Conservation (phyloP, 2,329 filamentous ascomycete species). For the Ceratocystis variospora region DNA sequence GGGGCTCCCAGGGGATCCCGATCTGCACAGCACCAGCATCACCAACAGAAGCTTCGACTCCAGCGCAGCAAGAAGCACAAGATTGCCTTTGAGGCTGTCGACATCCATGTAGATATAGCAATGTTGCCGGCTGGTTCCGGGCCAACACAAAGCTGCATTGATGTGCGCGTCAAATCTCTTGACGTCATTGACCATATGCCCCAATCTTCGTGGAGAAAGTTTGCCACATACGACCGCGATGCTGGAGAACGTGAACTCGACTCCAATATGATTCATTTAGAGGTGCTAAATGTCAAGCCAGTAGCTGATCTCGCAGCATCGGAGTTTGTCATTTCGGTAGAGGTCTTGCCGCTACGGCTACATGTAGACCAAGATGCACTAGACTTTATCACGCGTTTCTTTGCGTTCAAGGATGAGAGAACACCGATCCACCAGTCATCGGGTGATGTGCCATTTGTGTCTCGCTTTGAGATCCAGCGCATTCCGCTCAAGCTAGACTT, state of each 20-base stretch:
- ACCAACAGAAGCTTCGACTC: slow-evolving; percentile 53
- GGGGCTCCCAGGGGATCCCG: slow-evolving; percentile 41
- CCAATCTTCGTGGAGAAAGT: slow-evolving; percentile 96
- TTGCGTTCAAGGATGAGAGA: slow-evolving; percentile 83
- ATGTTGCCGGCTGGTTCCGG: slow-evolving; percentile 61
- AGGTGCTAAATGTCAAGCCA: slow-evolving; percentile 77
- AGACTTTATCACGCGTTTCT: slow-evolving; percentile 94
- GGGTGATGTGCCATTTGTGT: slow-evolving; percentile 71
- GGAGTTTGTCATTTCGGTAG: slow-evolving; percentile 71
- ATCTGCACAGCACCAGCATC: slow-evolving; percentile 30
- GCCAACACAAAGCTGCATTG: slow-evolving; percentile 77
- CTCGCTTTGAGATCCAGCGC: slow-evolving; percentile 74
- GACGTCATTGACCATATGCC: slow-evolving; percentile 91
- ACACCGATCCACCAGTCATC: slow-evolving; percentile 41
- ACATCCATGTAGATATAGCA: slow-evolving; percentile 69
- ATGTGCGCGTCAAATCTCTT: slow-evolving; percentile 67
- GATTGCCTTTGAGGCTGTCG: slow-evolving; percentile 83
- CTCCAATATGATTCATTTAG: slow-evolving; percentile 78
- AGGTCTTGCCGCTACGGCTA: slow-evolving; percentile 68
- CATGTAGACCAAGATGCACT: slow-evolving; percentile 96
- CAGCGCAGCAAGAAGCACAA: slow-evolving; percentile 83
- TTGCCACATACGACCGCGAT: slow-evolving; percentile 83
- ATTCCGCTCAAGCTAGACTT: slow-evolving; percentile 80
- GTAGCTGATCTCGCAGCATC: slow-evolving; percentile 72
- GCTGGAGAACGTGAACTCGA: slow-evolving; percentile 74